These are phyloP conservation scores for Tulasnella calospora DNA, from an alignment of 768 basidiomycete genomes.

Conservation along the genomic window DNA sequence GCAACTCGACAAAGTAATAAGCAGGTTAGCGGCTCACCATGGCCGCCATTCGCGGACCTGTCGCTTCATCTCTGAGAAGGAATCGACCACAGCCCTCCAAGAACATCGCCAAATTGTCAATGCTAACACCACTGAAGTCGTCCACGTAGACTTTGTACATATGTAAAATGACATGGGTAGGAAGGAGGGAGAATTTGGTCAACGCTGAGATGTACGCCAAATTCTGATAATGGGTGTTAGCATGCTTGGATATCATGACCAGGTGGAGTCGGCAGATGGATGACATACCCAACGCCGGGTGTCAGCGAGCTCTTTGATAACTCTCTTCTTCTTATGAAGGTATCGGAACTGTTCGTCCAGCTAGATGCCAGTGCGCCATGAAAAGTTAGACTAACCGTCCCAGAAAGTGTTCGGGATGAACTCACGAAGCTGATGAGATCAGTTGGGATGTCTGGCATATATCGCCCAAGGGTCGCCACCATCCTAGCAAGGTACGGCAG, in stretches of 20 bases:
- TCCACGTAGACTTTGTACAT: constrained; percentile 96
- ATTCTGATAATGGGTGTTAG: constrained; percentile 51
- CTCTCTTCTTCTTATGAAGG: constrained; percentile 87
- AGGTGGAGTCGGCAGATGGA: not conserved
- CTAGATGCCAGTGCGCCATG: constrained; percentile 39
- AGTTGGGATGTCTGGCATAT: constrained; percentile 88
- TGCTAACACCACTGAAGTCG: constrained; percentile 86
- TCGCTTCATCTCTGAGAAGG: constrained; percentile 80
- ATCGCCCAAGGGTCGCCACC: constrained; percentile 79
- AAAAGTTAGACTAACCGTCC: not conserved
- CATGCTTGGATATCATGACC: not conserved
- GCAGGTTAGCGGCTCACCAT: constrained; percentile 54
- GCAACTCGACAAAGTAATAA: not conserved
- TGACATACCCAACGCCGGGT: constrained; percentile 44
- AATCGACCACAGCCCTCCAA: constrained; percentile 94
- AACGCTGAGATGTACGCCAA: constrained; percentile 80
- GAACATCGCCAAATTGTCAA: constrained; percentile 87
- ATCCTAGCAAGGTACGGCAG: constrained; percentile 90
- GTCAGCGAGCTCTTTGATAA: constrained; percentile 84
- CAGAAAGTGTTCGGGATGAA: constrained; percentile 25
- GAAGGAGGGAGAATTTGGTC: constrained; percentile 93
- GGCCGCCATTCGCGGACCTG: constrained; percentile 74
- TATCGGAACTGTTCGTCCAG: constrained; percentile 97
- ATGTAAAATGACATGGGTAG: constrained; percentile 85
- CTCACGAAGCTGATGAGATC: constrained; percentile 78